These are phyloP conservation scores for Chrysanthemum makinoi DNA, from an alignment of 129 eudicot species.

Conservation along the genomic window DNA sequence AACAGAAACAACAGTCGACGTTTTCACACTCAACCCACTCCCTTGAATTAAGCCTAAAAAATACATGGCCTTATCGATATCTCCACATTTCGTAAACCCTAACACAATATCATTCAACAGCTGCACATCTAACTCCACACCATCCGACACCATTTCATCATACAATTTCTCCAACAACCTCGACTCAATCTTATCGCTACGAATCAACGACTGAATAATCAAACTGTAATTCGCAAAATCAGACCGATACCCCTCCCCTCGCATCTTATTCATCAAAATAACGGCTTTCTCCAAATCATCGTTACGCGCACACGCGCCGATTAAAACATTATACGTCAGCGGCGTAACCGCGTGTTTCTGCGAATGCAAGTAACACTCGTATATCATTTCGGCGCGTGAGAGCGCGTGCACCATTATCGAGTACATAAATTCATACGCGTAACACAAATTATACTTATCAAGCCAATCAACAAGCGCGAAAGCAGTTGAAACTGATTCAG, in stretches of 20 bases:
- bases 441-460: slow-evolving; percentile 68
- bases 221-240: slow-evolving; percentile 76
- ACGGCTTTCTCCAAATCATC: slow-evolving; percentile 83
- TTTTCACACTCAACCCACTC: slow-evolving; percentile 73
- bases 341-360: slow-evolving; percentile 74
- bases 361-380: slow-evolving; percentile 83
- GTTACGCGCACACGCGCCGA: slow-evolving; percentile 87
- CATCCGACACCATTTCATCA: slow-evolving; percentile 58
- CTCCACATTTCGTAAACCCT: slow-evolving; percentile 73
- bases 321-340: slow-evolving; percentile 77
- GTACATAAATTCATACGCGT: slow-evolving; percentile 73
- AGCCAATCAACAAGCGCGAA: slow-evolving; percentile 79
- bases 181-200: slow-evolving; percentile 49
- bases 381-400: slow-evolving; percentile 68
- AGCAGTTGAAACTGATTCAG: slow-evolving; percentile 38
- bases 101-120: slow-evolving; percentile 69
- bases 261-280: slow-evolving; percentile 67
- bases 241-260: slow-evolving; percentile 74
- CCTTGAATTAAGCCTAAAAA: slow-evolving; percentile 74
- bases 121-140: slow-evolving; percentile 69
- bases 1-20: slow-evolving; percentile 59
- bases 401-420: slow-evolving; percentile 74
- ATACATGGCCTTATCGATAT: slow-evolving; percentile 59
- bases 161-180: slow-evolving; percentile 51
- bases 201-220: slow-evolving; percentile 63